Base-by-base conservation (phyloP, 1,139 yeast species). In the Yamadazyma oceani region DNA sequence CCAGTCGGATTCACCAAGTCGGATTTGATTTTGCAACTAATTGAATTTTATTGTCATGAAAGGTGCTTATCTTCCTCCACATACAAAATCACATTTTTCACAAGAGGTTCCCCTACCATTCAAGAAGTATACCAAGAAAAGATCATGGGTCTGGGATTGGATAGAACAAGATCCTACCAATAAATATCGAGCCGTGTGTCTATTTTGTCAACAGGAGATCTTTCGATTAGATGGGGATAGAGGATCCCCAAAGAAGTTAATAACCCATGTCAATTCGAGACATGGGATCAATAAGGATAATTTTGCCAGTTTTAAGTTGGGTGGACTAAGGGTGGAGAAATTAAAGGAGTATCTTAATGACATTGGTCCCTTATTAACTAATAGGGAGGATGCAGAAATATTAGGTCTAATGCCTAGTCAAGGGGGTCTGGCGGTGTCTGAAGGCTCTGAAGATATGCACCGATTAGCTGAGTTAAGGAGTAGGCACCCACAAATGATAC, bases 121-220 rank as follows among this genome's bases (percentile, higher is more conserved):
- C 28, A 48, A 48, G 33, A 46, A 46, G 28, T 46, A 45, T 27
- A 46, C 50, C n/a, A 48, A 48, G 36, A 48, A 48, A 36, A 33
- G 51, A 21, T 44, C 48, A 10, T 48, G 51, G 51, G 50, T 48
- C 8, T 48, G 51, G 51, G 51, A 46, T 37, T 48, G 51, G 51
- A 44, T 48, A 17, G 51, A 46, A 32, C 51, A 48, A 24, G 50
- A 48, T 31, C 44, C 49, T 16, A 39, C 32, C 15, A 48, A 48
- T 31, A 48, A 48, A 28, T 48, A 43, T 31, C 33, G 50, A 17
- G 51, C 51, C 5, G 41, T 48, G 9, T 48, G 51, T 32, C 31
- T 48, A 12, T 40, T 34, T 36, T 48, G 51, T 32, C 47, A 45
- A 24, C 43, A 44, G 26, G 50, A 48, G 24, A 45, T 48, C 10